phyloP scores from a whole-genome alignment of 139 green algal species.

The Coccomyxa sp. region DNA sequence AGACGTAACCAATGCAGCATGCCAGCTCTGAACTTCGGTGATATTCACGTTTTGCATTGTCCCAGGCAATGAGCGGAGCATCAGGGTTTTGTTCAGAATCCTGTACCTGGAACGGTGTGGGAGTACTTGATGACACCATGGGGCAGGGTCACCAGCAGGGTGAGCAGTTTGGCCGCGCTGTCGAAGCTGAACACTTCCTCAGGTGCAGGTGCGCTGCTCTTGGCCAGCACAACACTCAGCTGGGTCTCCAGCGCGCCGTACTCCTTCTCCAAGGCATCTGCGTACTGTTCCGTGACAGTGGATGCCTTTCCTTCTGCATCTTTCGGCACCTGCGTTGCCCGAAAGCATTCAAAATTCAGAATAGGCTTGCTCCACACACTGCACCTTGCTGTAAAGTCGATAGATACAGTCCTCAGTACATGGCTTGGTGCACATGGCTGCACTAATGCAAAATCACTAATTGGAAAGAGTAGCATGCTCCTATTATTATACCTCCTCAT shows the following conservation, averaged over 20 bases:
- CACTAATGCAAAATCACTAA: too few species aligned
- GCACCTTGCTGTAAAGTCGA: too few species aligned
- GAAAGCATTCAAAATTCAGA: too few species aligned
- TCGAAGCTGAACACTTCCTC: conserved; percentile 15
- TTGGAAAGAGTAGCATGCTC: too few species aligned
- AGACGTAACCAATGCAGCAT: too few species aligned
- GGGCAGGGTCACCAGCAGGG: conserved; percentile 49
- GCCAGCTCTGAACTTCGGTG: too few species aligned
- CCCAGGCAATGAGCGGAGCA: not conserved
- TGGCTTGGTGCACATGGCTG: too few species aligned
- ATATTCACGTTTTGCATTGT: not conserved
- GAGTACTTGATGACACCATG: conserved; percentile 64
- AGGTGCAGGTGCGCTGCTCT: not conserved
- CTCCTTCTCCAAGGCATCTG: conserved; percentile 35
- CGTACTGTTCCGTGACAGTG: conserved; percentile 4
- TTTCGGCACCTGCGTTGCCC: conserved; percentile 24
- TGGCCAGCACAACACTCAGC: conserved; percentile 20
- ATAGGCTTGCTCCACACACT: too few species aligned
- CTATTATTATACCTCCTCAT: too few species aligned
- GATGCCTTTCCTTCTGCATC: not conserved
- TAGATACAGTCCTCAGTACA: too few species aligned
- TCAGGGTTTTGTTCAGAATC: not conserved
- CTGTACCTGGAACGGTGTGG: conserved; percentile 44
- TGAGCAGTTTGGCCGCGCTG: conserved; percentile 31
- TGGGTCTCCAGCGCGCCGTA: conserved; percentile 45